Base-by-base conservation (phyloP, 2,329 filamentous ascomycete species). In the Monilinia fructigena region DNA sequence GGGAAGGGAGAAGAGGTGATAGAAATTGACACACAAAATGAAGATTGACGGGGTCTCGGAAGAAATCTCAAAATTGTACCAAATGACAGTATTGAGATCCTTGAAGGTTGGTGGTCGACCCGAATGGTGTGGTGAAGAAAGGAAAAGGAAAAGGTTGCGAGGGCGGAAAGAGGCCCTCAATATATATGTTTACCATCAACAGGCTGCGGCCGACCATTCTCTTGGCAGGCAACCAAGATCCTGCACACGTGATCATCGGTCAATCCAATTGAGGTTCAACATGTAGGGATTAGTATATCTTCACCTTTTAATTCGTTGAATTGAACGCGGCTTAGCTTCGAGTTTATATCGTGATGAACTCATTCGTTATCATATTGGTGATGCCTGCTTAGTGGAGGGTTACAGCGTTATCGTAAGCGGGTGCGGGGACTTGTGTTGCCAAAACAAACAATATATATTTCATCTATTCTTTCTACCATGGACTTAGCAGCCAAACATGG, bases 31-130 rank as follows among this genome's bases (percentile, higher is more conserved):
- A 73, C 75, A 77, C 75, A 76, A 73, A 59, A 67, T 20, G 63
- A 75, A 67, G 71, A 76, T 77, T 76, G 75, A 75, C 75, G 69
- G 74, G 75, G 75, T 70, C 75, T 74, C 72, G 75, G 75, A 74
- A 75, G 75, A 75, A 68, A 75, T 75, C 74, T 75, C 74, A 67
- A 73, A 72, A 72, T 67, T 69, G 75, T 75, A 71, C 31, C n/a
- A 63, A 76, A 75, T 69, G 75, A 77, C 74, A 75, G 74, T 73
- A 73, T 70, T 72, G 74, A 76, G 75, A 75, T 71, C 73, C 64
- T 74, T 72, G 71, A 68, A 68, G 54, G 65, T 56, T 68, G 60
- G 60, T 75, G 75, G 76, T 75, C 75, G 74, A 74, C 74, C 75
- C 75, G 71, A 71, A 72, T 70, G 74, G 73, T 75, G 75, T 76